Evolutionary conservation across 2,329 filamentous ascomycete genomes (phyloP).

Genomic region (Trichoderma gracile): DNA sequence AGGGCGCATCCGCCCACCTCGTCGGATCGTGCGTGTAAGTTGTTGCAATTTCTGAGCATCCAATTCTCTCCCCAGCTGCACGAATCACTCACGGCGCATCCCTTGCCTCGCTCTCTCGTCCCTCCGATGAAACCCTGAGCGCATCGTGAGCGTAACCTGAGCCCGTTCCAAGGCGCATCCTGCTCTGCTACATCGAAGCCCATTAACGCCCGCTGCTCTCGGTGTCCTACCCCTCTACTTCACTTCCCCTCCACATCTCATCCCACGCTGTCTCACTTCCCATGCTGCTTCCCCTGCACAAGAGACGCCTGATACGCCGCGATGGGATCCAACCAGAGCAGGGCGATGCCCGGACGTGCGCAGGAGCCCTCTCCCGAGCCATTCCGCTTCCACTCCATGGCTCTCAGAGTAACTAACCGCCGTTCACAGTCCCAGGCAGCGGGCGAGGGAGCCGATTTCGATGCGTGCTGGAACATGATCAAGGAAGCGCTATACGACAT

Average conservation of each 20-base stretch:
- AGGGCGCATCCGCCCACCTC: conserved; percentile 47
- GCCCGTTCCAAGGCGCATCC: conserved; percentile 7
- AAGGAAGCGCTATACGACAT: conserved; percentile 80
- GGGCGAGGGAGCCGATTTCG: conserved; percentile 72
- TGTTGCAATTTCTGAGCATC: not conserved
- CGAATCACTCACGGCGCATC: conserved; percentile 1
- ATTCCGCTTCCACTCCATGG: not conserved
- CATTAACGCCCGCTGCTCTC: not conserved
- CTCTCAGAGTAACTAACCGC: conserved; percentile 29
- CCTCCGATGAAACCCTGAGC: not conserved
- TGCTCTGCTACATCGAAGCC: not conserved
- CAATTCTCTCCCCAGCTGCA: not conserved
- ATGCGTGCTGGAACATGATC: conserved; percentile 79
- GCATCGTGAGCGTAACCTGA: conserved; percentile 5
- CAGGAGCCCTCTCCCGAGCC: not conserved
- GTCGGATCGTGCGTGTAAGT: conserved; percentile 47
- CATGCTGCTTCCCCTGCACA: not conserved
- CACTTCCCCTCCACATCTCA: not conserved
- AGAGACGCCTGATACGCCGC: not conserved
- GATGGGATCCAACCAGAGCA: conserved; percentile 21
- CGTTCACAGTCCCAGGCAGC: conserved; percentile 37
- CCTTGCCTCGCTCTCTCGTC: not conserved
- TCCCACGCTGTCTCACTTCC: too few relatives aligned
- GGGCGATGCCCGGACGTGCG: not conserved
- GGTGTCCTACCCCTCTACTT: not conserved